A percentile compares a stretch with the other conserved stretches of the same genome.
Evolutionary conservation across 495 filamentous ascomycete genomes (phyloP).

Genomic region (Podospora australis): DNA sequence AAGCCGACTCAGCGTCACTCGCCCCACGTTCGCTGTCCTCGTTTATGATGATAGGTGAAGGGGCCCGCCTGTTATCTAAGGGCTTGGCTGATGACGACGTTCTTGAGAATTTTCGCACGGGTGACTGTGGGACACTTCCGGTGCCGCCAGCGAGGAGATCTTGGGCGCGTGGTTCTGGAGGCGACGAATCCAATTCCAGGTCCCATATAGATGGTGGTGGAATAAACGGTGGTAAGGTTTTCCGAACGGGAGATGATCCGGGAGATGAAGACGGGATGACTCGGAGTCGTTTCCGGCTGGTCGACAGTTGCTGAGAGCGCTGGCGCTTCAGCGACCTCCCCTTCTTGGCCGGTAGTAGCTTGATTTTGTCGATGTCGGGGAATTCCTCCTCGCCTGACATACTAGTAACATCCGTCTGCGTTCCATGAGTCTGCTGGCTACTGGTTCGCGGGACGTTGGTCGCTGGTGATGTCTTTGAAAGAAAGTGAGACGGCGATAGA

Average conservation of each 20-base stretch:
- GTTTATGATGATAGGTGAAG: constrained; percentile 12
- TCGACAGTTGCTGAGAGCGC: constrained; percentile 10
- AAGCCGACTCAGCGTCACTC: constrained; percentile 12
- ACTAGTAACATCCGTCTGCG: constrained; percentile 24
- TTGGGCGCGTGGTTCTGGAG: constrained; percentile 3
- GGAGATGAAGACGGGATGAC: constrained; percentile 10
- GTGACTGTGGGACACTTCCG: not conserved
- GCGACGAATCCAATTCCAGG: constrained; percentile 21
- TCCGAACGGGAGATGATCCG: constrained; percentile 17
- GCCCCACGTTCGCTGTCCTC: constrained; percentile 10
- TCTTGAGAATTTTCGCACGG: constrained; percentile 5
- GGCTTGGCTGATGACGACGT: not conserved
- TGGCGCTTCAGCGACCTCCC: constrained; percentile 17
- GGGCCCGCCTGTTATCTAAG: not conserved
- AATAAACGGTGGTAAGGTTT: constrained; percentile 1
- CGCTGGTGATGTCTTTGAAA: constrained; percentile 22
- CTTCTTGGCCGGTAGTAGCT: constrained; percentile 7
- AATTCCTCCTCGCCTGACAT: constrained; percentile 35
- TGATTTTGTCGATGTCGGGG: constrained; percentile 27
- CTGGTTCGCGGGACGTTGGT: constrained; percentile 13
- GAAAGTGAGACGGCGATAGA: constrained; percentile 23
- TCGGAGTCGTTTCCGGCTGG: constrained; percentile 19
- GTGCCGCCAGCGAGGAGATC: not conserved
- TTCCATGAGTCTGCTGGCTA: constrained; percentile 16
- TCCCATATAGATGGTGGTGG: constrained; percentile 13